Evolutionary conservation across 257 asterid species (phyloP), one percentile per base, ranked within the genome.

Genomic region (Penstemon barbatus): DNA sequence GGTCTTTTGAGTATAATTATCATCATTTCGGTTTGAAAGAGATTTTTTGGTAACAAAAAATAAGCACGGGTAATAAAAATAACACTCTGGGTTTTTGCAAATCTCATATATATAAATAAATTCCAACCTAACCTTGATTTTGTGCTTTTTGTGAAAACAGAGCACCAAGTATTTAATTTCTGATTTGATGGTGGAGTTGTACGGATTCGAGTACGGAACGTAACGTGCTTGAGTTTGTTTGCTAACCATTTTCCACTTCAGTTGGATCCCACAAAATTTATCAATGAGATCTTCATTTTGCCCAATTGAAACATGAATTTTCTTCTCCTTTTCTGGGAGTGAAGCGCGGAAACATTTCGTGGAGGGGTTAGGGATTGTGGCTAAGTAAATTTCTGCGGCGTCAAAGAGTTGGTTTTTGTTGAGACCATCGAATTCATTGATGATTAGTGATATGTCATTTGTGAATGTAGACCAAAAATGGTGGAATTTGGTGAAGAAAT

Each of bases 351-450:
- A 71, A 10, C 56, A 43, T 58, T 65, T 69, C 41, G 80, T 70
- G 56, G 79, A 65, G 46, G 94, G 78, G 65, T 59, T 55, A 4
- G 8, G 8, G 52, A 70, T 40, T 3, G 76, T 63, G 3, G 75
- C 73, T 19, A 81, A 33, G 67, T 84, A 82, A 0, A 78, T 67
- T 52, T 83, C 82, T 2, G 81, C 87, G 0, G 89, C 89, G 55
- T 33, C 9, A 15, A 75, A 87, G 51, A 87, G 83, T 1, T 71
- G 69, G 66, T 85, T 87, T 13, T 11, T 66, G 69, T 25, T 25
- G 19, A 85, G 80, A 10, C 85, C 89, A 0, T 83, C 89, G 46
- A 18, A 82, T 43, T 87, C 91, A 6, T 87, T 74, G 67, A 87
- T 79, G 25, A 70, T 19, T 3, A 86, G 0, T 48, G 84, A 79